These are phyloP conservation scores for Boletellus emodensis DNA, from an alignment of 768 basidiomycete genomes.

Conservation along the genomic window DNA sequence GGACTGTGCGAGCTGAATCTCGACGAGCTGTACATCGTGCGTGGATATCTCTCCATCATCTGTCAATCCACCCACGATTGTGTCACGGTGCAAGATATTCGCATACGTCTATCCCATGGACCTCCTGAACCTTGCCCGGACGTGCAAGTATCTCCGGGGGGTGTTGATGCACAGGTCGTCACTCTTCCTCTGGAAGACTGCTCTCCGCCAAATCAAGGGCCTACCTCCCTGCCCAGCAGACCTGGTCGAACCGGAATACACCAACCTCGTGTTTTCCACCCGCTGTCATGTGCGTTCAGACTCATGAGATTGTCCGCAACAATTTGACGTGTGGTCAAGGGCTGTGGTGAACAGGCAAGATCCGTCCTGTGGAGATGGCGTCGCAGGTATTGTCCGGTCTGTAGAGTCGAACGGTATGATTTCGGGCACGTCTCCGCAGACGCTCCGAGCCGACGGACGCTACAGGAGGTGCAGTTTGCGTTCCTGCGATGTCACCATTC, in stretches of 20 bases:
- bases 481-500: neutral
- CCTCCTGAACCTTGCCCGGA: slow-evolving; percentile 36
- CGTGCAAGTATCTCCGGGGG: slow-evolving; percentile 37
- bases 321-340: slow-evolving; percentile 1
- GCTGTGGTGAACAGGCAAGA: slow-evolving; percentile 8
- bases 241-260: slow-evolving; percentile 43
- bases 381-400: slow-evolving; percentile 16
- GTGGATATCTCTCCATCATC: neutral
- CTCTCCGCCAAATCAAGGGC: slow-evolving; percentile 32
- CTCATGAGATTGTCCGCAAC: neutral
- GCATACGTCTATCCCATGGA: slow-evolving; percentile 35
- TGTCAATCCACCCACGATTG: neutral
- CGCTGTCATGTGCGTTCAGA: slow-evolving; percentile 22
- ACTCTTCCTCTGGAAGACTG: slow-evolving; percentile 24
- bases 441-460: neutral
- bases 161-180: slow-evolving; percentile 34
- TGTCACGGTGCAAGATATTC: slow-evolving; percentile 33
- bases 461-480: slow-evolving; percentile 1
- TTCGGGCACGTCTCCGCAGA: neutral
- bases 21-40: slow-evolving; percentile 20
- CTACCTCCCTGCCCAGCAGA: slow-evolving; percentile 44
- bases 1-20: slow-evolving; percentile 17
- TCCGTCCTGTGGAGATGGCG: slow-evolving; percentile 15
- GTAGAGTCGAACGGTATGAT: slow-evolving; percentile 10
- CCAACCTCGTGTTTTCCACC: slow-evolving; percentile 35